Evolutionary conservation across 179 eudicot species (phyloP).

Genomic region (Actinidia arguta): DNA sequence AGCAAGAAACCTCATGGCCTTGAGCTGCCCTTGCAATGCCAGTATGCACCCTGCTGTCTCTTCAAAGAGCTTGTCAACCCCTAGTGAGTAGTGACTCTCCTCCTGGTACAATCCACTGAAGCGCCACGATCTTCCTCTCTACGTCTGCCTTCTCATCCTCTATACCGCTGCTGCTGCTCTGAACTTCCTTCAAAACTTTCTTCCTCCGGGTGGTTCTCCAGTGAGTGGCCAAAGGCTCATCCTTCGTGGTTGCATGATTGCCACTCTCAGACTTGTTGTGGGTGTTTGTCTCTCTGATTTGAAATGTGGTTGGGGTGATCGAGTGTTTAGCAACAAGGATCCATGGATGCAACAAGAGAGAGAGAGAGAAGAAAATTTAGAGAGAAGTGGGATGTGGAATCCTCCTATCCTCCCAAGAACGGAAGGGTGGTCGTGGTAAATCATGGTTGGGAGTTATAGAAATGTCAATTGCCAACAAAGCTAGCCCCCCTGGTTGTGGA

Average conservation of each 20-base stretch:
- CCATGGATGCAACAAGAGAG: not conserved
- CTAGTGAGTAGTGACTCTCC: constrained; percentile 38
- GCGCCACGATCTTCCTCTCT: constrained; percentile 37
- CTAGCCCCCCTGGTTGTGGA: too few relatives aligned
- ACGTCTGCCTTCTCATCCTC: constrained; percentile 35
- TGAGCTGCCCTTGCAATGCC: constrained; percentile 35
- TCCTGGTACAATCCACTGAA: constrained; percentile 42
- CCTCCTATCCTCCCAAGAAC: too few relatives aligned
- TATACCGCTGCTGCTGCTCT: not conserved
- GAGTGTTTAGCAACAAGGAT: not conserved
- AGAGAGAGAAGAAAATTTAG: not conserved
- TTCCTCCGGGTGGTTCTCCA: not conserved
- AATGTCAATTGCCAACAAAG: too few relatives aligned
- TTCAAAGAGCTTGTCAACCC: constrained; percentile 35
- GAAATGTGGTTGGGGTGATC: not conserved
- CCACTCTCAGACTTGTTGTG: not conserved
- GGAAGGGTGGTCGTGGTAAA: too few relatives aligned
- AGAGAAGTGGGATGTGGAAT: too few relatives aligned
- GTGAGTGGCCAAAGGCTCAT: constrained; percentile 7
- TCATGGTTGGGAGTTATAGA: too few relatives aligned
- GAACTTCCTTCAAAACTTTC: not conserved
- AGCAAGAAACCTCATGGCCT: constrained; percentile 36
- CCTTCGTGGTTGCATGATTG: not conserved
- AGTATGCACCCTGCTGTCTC: constrained; percentile 41
- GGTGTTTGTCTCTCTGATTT: constrained; percentile 7